Evolutionary conservation across 176 grass and related monocot species (phyloP), one percentile per base, ranked within the genome.

Genomic region (Juncus inflexus): DNA sequence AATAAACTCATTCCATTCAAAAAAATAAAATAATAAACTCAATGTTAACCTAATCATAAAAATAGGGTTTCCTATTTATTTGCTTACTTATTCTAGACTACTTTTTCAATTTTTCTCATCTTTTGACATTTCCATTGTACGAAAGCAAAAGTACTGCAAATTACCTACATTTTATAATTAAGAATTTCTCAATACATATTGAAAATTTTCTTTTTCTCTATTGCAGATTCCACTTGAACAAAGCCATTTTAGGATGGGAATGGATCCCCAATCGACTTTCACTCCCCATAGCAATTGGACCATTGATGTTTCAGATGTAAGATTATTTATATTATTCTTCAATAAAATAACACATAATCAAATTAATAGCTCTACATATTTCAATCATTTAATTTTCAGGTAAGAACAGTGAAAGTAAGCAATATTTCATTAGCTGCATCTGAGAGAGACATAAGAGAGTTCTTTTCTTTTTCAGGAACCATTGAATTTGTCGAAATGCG

Each of bases 401-500:
- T 73, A 37, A 91, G 69, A 28, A 99, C 94, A 53, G 94, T 99
- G 42, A 89, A 89, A 80, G 78, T 99, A 63, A 84, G 78, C 72
- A 99, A 92, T 63, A 79, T 99, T 69, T 99, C 88, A 0, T 72
- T 99, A 69, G 77, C 40, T 35, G 94, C 88, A 58, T 82, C 86
- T 51, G 81, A 92, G 81, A 91, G 78, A 49, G 94, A 92, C 68
- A 88, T 99, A 52, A 81, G 69, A 66, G 94, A 99, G 81, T 99
- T 99, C 67, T 92, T 99, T 73, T 92, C 88, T 75, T 99, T 99
- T 72, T 99, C 94, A 28, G 94, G 94, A 47, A 80, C 85, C 63
- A 99, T 99, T 64, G 67, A 89, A 77, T 92, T 84, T 80, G 71
- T 99, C 76, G 94, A 92, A 80, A 92, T 97, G 94, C 83, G 81